Conservation (phyloP, 2,329 filamentous ascomycete genomes). For the Alternaria sp. region DNA sequence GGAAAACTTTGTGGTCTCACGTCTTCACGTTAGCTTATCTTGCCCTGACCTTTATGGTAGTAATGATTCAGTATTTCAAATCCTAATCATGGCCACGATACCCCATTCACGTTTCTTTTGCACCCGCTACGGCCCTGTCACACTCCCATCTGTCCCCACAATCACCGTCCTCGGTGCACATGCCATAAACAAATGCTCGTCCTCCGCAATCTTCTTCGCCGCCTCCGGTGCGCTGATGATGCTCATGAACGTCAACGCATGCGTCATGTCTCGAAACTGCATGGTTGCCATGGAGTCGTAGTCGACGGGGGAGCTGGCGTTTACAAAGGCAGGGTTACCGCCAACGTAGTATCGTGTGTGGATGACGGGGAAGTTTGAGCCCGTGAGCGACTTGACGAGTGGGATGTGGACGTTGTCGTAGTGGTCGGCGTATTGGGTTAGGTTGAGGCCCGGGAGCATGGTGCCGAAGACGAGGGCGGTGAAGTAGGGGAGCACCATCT, state of each 20-base stretch:
- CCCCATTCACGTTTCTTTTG: no score
- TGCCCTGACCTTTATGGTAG: not conserved
- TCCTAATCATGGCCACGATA: no score
- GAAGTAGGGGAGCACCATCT: not conserved
- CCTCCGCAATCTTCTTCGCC: not conserved
- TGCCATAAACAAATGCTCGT: not conserved
- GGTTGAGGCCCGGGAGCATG: not conserved
- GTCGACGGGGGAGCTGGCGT: not conserved
- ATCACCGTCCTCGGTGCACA: not conserved
- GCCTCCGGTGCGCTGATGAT: not conserved
- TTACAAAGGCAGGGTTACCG: not conserved
- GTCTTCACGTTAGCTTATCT: not conserved
- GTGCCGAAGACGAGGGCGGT: not conserved
- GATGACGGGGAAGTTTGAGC: not conserved
- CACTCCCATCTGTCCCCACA: not conserved
- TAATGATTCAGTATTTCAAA: not conserved
- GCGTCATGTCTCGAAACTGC: not conserved
- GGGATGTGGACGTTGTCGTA: slow-evolving; percentile 1
- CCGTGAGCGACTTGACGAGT: not conserved
- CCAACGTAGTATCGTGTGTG: not conserved
- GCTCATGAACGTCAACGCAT: not conserved
- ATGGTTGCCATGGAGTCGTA: not conserved
- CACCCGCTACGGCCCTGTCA: not conserved
- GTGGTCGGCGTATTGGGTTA: not conserved
- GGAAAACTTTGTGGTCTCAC: not conserved